phyloP scores from a whole-genome alignment of 805 yeast species.

The Limtongia smithiae region DNA sequence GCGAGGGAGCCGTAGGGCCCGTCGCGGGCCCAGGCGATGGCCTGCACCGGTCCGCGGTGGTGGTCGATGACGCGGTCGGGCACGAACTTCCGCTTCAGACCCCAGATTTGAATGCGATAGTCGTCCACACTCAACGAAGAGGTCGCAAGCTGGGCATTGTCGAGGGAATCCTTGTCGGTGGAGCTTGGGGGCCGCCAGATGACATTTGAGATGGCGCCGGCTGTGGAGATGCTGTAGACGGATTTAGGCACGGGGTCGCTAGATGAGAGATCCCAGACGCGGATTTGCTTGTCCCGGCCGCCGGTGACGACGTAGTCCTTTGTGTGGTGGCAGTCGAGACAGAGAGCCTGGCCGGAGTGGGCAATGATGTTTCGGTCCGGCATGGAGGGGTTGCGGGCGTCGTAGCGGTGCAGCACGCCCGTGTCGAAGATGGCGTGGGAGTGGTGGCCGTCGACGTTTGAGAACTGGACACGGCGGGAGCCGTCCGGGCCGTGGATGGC shows the following conservation, averaged over 20 bases:
- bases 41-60: constrained; percentile 52
- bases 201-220: constrained; percentile 75
- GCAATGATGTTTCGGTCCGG: constrained; percentile 76
- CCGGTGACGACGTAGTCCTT: constrained; percentile 81
- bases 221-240: constrained; percentile 65
- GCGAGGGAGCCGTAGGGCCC: constrained; percentile 14
- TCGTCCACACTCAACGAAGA: constrained; percentile 68
- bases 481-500: constrained; percentile 70
- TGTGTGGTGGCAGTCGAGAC: constrained; percentile 85
- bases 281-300: constrained; percentile 82
- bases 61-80: constrained; percentile 56
- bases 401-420: constrained; percentile 85
- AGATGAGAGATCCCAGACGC: constrained; percentile 63
- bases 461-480: constrained; percentile 53
- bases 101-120: constrained; percentile 62
- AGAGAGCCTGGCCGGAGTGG: constrained; percentile 86
- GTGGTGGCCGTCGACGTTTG: constrained; percentile 52
- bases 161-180: constrained; percentile 37
- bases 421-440: constrained; percentile 83
- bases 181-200: constrained; percentile 56
- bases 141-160: constrained; percentile 66
- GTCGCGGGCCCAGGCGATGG: constrained; percentile 50
- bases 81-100: constrained; percentile 63
- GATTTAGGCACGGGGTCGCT: constrained; percentile 46
- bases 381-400: constrained; percentile 59